Evolutionary conservation across 208 protist species (phyloP).

Genomic region (Trypanosoma mega): DNA sequence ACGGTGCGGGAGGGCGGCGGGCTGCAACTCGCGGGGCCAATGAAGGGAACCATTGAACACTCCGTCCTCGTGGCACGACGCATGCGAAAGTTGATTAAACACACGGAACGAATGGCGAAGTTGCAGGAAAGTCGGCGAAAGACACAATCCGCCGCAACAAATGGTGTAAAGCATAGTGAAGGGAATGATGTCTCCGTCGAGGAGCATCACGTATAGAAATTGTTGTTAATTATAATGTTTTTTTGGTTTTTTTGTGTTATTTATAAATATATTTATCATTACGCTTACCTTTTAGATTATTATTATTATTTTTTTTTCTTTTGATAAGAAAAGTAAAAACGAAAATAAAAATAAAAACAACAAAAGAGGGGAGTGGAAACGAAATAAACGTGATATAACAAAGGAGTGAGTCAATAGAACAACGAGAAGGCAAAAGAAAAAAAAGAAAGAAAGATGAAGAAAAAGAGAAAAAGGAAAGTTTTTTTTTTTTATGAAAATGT

Average conservation of each 20-base stretch:
- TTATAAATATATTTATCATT: not conserved
- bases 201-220: not conserved
- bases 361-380: no score
- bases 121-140: slow-evolving; percentile 47
- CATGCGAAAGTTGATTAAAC: slow-evolving; percentile 79
- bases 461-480: no score
- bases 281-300: no score
- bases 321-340: no score
- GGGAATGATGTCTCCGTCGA: not conserved
- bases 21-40: slow-evolving; percentile 1
- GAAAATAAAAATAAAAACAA: no score
- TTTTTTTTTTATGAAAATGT: not conserved
- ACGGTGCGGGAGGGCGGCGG: slow-evolving; percentile 20
- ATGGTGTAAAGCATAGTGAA: not conserved
- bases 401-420: no score
- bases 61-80: slow-evolving; percentile 79
- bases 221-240: not conserved
- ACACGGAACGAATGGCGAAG: slow-evolving; percentile 71
- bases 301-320: no score
- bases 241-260: not conserved
- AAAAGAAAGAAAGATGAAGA: not conserved
- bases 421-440: no score
- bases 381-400: no score
- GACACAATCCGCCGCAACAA: slow-evolving; percentile 21
- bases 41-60: slow-evolving; percentile 48